phyloP scores from a whole-genome alignment of 2,329 filamentous ascomycete species.

The Colletotrichum phormii region DNA sequence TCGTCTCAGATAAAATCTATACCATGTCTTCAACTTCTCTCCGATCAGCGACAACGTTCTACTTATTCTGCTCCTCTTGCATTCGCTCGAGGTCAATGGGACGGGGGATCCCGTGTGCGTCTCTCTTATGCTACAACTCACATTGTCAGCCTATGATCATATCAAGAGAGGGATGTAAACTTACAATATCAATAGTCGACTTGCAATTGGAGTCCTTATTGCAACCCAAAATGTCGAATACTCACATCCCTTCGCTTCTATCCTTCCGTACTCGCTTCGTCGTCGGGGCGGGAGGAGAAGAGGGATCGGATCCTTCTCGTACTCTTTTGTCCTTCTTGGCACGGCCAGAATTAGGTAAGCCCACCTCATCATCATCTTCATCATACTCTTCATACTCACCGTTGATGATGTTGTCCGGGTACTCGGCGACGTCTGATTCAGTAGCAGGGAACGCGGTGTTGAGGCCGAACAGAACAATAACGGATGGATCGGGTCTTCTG shows the following conservation, averaged over 20 bases:
- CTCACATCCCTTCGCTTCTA: not conserved
- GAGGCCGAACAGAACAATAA: not conserved
- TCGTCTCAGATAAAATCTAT: no score
- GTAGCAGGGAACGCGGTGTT: not conserved
- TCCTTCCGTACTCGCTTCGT: not conserved
- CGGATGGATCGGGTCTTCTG: not conserved
- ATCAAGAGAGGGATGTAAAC: no score
- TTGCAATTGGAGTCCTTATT: no score
- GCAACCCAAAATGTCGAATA: not conserved
- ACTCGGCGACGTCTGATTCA: not conserved
- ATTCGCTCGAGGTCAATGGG: no score
- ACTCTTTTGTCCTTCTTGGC: no score
- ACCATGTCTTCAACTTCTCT: no score
- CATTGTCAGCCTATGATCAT: no score
- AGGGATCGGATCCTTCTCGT: not conserved
- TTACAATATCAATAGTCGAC: no score
- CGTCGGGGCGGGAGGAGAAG: not conserved
- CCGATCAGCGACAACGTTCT: no score
- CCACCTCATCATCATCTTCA: not conserved
- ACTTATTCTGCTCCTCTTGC: no score
- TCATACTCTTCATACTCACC: not conserved
- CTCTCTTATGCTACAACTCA: no score
- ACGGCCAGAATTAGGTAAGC: not conserved
- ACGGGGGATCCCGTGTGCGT: no score
- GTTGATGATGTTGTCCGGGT: not conserved